A percentile compares a stretch with the other conserved stretches of the same genome.
These are phyloP conservation scores for Fusarium camptoceras DNA, from an alignment of 2,329 filamentous ascomycete species.

Conservation along the genomic window DNA sequence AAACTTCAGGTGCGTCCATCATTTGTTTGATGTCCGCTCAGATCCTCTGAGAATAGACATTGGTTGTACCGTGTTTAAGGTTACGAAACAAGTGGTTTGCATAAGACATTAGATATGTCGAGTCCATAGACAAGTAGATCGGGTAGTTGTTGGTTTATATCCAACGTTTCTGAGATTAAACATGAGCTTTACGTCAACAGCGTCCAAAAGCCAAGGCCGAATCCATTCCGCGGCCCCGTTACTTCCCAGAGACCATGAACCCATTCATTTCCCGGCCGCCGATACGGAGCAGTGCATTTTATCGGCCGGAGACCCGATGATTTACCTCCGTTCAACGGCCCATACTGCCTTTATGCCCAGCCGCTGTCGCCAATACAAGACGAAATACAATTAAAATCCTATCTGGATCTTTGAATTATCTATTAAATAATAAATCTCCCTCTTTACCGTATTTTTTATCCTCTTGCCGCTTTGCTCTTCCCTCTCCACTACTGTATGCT, in stretches of 20 bases:
- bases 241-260: conserved; percentile 2
- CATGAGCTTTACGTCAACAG: neutral
- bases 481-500: conserved; percentile 30
- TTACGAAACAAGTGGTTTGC: neutral
- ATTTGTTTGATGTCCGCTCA: conserved; percentile 11
- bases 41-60: conserved; percentile 7
- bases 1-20: conserved; percentile 4
- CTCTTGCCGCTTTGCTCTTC: conserved; percentile 21
- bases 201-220: conserved; percentile 14
- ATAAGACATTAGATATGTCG: neutral
- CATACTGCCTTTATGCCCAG: conserved; percentile 1
- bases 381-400: neutral
- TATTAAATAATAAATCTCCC: neutral
- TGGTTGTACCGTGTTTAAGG: neutral
- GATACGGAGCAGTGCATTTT: conserved; percentile 24
- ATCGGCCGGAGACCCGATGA: conserved; percentile 28
- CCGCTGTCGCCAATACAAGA: neutral
- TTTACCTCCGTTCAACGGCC: conserved; percentile 25
- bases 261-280: conserved; percentile 27
- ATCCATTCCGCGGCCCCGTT: conserved; percentile 27
- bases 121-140: neutral
- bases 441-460: conserved; percentile 4
- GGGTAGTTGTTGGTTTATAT: neutral
- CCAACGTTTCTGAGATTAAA: neutral
- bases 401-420: neutral